These are phyloP conservation scores for Heterobasidion parviporum DNA, from an alignment of 1,284 basidiomycete genomes.

Conservation along the genomic window DNA sequence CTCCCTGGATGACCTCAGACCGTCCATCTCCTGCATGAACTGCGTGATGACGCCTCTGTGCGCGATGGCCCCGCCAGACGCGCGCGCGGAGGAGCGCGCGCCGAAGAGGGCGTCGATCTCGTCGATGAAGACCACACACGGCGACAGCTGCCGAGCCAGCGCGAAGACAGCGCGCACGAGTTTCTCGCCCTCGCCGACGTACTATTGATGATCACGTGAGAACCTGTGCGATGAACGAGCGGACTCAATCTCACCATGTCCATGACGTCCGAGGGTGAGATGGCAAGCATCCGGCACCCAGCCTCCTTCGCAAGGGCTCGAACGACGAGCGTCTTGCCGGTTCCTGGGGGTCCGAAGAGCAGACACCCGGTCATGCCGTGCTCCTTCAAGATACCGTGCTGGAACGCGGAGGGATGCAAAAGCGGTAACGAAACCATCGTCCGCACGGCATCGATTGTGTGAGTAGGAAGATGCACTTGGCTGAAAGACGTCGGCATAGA, in stretches of 20 bases:
- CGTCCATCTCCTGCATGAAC: constrained; percentile 99
- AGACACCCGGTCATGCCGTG: constrained; percentile 85
- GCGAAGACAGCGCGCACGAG: constrained; percentile 88
- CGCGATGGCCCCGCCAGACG: constrained; percentile 75
- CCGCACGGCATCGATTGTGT: constrained; percentile 82
- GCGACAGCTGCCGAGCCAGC: constrained; percentile 80
- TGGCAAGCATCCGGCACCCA: constrained; percentile 81
- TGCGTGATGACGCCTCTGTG: constrained; percentile 85
- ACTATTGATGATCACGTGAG: constrained; percentile 36
- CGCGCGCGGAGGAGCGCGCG: constrained; percentile 75
- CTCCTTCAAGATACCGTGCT: constrained; percentile 84
- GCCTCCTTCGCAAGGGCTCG: constrained; percentile 89
- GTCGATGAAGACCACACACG: constrained; percentile 93
- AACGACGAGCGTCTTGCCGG: constrained; percentile 86
- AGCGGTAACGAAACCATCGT: constrained; percentile 90
- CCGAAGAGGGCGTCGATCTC: constrained; percentile 94
- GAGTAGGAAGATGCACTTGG: constrained; percentile 81
- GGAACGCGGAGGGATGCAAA: constrained; percentile 85
- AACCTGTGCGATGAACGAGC: background rate
- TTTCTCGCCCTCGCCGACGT: constrained; percentile 93
- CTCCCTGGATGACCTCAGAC: constrained; percentile 72
- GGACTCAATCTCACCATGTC: constrained; percentile 57
- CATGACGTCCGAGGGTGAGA: constrained; percentile 82
- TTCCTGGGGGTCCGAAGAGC: constrained; percentile 87
- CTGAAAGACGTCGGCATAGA: constrained; percentile 76